Base-by-base conservation (phyloP, 1,284 basidiomycete genomes). In the Irpex sp. region DNA sequence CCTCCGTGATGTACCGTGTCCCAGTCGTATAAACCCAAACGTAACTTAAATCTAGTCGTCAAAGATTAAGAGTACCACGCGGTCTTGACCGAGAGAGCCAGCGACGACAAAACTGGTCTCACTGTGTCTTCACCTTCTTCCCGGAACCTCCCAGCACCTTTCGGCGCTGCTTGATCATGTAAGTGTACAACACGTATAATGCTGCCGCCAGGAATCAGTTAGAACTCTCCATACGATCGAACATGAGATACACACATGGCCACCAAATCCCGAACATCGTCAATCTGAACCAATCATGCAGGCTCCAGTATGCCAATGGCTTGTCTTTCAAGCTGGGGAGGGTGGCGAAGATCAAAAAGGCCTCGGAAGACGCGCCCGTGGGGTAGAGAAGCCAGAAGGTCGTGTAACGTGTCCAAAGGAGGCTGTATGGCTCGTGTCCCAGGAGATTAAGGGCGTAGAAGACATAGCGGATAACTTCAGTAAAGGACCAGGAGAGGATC, bases 361-460 rank as follows among this genome's bases (percentile, higher is more conserved):
- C 95, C 77, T 99, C 97, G 50, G 93, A 95, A 5, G 84, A 84
- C 1, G 97, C 97, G 57, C 97, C 97, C 54, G 96, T 77, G 2
- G 94, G 95, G 79, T 99, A 99, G 33, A 98, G 86, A 56, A 95
- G 69, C 76, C 92, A 95, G 79, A 98, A 99, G 5, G 93, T 86
- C 33, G 95, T 93, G 83, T 98, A 99, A 60, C 95, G 88, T 51
- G 89, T 75, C 78, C 82, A 89, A 31, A 87, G 76, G 57, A 92
- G 81, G 35, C 72, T 31, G 58, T 72, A 72, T 5, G 85, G 80
- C 66, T 82, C 80, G 61, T 63, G 62, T 5, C 83, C 84, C 54
- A 92, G 69, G 7, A 98, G 83, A 56, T 81, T 81, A 70, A 83
- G 81, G 3, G 91, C 89, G 78, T 99, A 99, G 81, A 92, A 97